Base-by-base conservation (phyloP, 768 basidiomycete genomes). In the Boletales sp. region DNA sequence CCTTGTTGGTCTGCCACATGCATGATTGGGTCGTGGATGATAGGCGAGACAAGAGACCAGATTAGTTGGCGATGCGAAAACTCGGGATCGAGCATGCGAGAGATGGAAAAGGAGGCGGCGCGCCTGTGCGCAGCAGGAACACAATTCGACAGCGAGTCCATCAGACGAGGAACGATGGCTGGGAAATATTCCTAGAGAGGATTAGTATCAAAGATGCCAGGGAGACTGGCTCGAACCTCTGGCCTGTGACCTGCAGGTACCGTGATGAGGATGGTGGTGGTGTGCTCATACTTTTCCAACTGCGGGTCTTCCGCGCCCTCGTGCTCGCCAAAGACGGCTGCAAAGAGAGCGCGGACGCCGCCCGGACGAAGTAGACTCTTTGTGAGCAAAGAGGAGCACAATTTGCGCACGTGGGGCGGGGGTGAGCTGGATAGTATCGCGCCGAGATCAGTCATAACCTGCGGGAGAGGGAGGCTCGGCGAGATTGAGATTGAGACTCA, bases 231-330 rank as follows among this genome's bases (percentile, higher is more conserved):
- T 15, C 78, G 44, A 57, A 88, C 90, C 70, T 83, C 71, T 13
- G 77, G 63, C 8, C 72, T 66, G 66, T 80, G 77, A 12, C 70
- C 73, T 0, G 76, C 66, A 1, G 92, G 91, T 12, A 84, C 73
- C n/a, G 82, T 70, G 38, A 71, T 74, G 43, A 96, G 62, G 17
- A 90, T 74, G 7, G 71, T 73, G 17, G 87, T 76, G 31, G 91
- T 73, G 48, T 85, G 84, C 51, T 92, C 86, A 28, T 93, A 73
- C 61, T 87, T 89, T 52, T 86, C 81, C 5, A 89, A 59, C 2
- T 76, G 74, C 2, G 78, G 73, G 46, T 82, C 80, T 5, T 80
- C 80, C 0, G 66, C 62, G 3, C 53, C 54, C 17, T 82, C 80
- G 33, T 78, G 78, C 38, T 84, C 84, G 2, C 83, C 81, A 46